Percentiles rank a stretch among this genome's conserved stretches.
phyloP scores from a whole-genome alignment of 805 yeast genomes.

The Ogataea degrootiae region DNA sequence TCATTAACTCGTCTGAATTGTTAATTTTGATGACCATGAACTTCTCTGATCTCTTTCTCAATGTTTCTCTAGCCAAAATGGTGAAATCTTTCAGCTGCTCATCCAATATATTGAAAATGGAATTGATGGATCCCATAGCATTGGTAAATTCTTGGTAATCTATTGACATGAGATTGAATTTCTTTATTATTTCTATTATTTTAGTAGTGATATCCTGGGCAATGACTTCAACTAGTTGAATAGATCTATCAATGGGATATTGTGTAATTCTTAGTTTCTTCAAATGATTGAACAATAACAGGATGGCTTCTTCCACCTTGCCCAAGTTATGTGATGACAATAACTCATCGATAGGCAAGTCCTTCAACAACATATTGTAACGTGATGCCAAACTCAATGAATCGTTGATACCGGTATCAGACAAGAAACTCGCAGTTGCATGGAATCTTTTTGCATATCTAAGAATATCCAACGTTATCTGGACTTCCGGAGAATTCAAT shows the following conservation, averaged over 20 bases:
- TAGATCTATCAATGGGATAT: constrained; percentile 62
- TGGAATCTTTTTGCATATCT: constrained; percentile 74
- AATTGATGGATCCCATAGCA: constrained; percentile 25
- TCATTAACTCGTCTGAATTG: constrained; percentile 37
- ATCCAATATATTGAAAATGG: constrained; percentile 50
- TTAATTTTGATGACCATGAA: constrained; percentile 60
- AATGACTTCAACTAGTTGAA: constrained; percentile 61
- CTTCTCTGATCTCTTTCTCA: constrained; percentile 68
- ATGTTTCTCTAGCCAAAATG: constrained; percentile 64
- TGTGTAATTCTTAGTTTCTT: constrained; percentile 54
- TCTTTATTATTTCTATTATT: constrained; percentile 35
- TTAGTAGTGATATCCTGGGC: constrained; percentile 50
- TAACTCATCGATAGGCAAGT: constrained; percentile 63
- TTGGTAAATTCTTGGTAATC: constrained; percentile 36
- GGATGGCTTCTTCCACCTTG: constrained; percentile 41
- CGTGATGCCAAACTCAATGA: constrained; percentile 45
- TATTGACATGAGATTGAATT: constrained; percentile 40
- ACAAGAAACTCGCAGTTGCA: constrained; percentile 64
- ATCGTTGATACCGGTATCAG: constrained; percentile 65
- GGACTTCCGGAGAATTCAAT: constrained; percentile 48
- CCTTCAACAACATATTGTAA: constrained; percentile 62
- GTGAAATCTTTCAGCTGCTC: constrained; percentile 57
- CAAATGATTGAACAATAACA: constrained; percentile 52
- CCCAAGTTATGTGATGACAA: constrained; percentile 40
- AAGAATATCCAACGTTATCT: constrained; percentile 53